Evolutionary conservation across 306 rosid genomes (phyloP), one percentile per base, ranked within the genome.

Genomic region (Malus sylvestris): DNA sequence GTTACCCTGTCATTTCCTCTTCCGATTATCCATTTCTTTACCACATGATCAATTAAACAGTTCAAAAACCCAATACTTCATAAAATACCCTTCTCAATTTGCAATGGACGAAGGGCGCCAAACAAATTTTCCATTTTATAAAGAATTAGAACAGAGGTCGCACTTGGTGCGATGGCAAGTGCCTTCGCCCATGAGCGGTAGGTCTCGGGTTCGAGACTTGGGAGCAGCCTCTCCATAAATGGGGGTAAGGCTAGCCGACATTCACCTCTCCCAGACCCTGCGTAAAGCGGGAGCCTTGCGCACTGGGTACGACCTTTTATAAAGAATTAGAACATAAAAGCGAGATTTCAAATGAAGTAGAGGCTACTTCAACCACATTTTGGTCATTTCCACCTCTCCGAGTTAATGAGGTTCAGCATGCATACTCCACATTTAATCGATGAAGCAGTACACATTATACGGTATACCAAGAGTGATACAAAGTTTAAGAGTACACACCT

Each of bases 401-500:
- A 35, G 27, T 66, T 66, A 35, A 10, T 66, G 25, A 49, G 2
- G 27, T 20, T 66, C 23, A 32, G 33, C 68, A 66, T 20, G 27
- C 29, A 11, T 66, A 19, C n/a, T 60, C n/a, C 68, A 11, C 60
- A 40, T 49, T 60, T 6, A 10, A 23, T n/a, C 20, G 13, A 62
- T 61, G 69, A 11, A 19, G 15, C 68, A 73, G 19, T 73, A 23
- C 58, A 18, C 52, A 72, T 40, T 57, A 68, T 52, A 25, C 0
- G 1, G n/a, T 66, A 10, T 1, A 23, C 40, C 55, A 59, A 40
- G 20, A 45, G 45, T 61, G 67, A 42, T 25, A 16, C 19, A 29
- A 70, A 27, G 53, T 78, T 63, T 14, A 52, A 38, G 40, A 38
- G 68, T 53, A 71, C 64, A 22, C 64, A 81, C 87, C 87, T 78